A percentile compares a stretch with the other conserved stretches of the same genome.
Evolutionary conservation across 1,284 basidiomycete species (phyloP).

Genomic region (Abortiporus biennis): DNA sequence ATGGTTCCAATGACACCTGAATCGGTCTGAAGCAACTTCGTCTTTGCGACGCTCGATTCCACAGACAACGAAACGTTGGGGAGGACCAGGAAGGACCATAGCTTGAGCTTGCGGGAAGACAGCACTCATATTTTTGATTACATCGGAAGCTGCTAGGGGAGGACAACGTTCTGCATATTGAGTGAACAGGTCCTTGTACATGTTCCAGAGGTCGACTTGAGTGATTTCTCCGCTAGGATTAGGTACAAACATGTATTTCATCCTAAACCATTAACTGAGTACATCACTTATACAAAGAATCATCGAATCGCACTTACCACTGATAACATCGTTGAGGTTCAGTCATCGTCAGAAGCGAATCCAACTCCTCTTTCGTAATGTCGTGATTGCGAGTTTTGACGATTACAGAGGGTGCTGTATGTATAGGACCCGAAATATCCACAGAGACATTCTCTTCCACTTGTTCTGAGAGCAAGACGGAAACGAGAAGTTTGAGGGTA

Average conservation of each 20-base stretch:
- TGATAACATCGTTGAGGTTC: constrained; percentile 76
- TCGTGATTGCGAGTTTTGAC: constrained; percentile 47
- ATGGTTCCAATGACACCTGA: constrained; percentile 66
- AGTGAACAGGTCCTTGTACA: constrained; percentile 70
- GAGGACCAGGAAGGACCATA: constrained; percentile 69
- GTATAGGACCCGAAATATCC: constrained; percentile 52
- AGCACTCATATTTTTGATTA: constrained; percentile 79
- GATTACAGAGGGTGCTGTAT: constrained; percentile 47
- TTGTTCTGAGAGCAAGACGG: constrained; percentile 62
- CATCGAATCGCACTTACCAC: constrained; percentile 44
- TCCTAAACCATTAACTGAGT: constrained; percentile 44
- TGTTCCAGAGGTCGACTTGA: constrained; percentile 86
- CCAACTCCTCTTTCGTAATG: constrained; percentile 61
- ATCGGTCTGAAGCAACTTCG: constrained; percentile 43
- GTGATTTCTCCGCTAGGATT: constrained; percentile 72
- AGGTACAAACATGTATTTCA: constrained; percentile 72
- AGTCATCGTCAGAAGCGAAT: constrained; percentile 44
- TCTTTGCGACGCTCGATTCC: constrained; percentile 70
- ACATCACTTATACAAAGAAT: constrained; percentile 3
- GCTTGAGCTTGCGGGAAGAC: constrained; percentile 78
- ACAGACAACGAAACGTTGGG: constrained; percentile 73
- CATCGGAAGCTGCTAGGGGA: constrained; percentile 74
- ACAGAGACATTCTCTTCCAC: constrained; percentile 56
- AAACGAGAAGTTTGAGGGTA: constrained; percentile 60
- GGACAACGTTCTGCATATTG: constrained; percentile 48